Evolutionary conservation across 345 rosid genomes (phyloP), one percentile per base, ranked within the genome.

Genomic region (Geranium brycei): DNA sequence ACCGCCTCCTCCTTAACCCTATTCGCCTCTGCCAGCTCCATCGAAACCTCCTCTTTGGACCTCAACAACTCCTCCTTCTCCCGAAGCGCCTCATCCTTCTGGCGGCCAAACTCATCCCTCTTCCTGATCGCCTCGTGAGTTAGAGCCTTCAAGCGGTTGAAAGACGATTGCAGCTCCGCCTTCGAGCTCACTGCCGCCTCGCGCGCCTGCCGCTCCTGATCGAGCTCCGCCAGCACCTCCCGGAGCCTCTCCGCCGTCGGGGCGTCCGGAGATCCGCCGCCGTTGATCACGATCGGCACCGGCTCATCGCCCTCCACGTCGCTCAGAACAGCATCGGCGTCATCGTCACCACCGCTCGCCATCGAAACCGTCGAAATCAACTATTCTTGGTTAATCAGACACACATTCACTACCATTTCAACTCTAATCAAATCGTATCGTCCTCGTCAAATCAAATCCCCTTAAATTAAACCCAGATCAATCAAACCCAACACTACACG

Each of bases 301-400:
- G 89, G 76, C 64, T 82, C 95, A n/a, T 91, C 96, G 30, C 76
- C 80, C 59, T 88, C 97, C 47, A 93, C 90, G 74, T 90, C 99
- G 76, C 99, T 90, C 67, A 90, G 88, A 66, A 90, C 86, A 15
- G 96, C 82, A 61, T 86, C 91, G 32, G 77, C 74, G 64, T 87
- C 96, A 38, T 83, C 90, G 15, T 75, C 87, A 69, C 68, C 81
- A 57, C 64, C 79, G 41, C 69, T 81, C 58, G 85, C 69, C 97
- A 92, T 87, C 69, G 31, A 31, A 23, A n/a, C 16, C 19, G 32
- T 7, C 60, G 32, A 47, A 68, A 57, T 41, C 1, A 58, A 17
- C 19, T 57, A 57, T 19, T 57, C 19, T 57, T 57, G 59, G 11
- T 47, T 18, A 15, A 16, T 57, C 59, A 7, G 59, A 57, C 16